Evolutionary conservation across 345 rosid genomes (phyloP).

Genomic region (Hibiscus trionum): DNA sequence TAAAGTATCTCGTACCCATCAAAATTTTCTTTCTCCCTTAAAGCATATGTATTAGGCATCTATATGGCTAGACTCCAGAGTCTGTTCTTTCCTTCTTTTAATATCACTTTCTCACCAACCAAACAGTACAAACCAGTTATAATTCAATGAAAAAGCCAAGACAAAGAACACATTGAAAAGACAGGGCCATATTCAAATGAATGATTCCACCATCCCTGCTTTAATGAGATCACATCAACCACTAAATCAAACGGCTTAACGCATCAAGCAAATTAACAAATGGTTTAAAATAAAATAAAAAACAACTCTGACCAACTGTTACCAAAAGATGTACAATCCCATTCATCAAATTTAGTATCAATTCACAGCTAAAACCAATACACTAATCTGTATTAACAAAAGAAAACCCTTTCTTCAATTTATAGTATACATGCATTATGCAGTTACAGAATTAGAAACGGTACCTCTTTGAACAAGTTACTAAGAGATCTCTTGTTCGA

Average conservation of each 20-base stretch:
- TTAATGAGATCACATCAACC: background rate
- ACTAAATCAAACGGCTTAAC: background rate
- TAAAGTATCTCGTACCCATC: no score
- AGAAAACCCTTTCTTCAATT: background rate
- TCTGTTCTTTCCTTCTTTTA: background rate
- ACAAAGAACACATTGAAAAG: background rate
- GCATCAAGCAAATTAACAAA: no score
- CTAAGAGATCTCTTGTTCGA: constrained; percentile 31
- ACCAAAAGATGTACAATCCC: no score
- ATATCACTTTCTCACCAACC: background rate
- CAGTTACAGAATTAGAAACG: background rate
- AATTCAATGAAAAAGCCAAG: background rate
- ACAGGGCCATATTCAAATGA: no score
- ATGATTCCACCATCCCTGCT: no score
- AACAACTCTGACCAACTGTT: no score
- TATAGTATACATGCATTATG: background rate
- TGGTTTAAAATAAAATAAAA: no score
- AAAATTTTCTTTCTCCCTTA: no score
- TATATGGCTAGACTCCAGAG: no score
- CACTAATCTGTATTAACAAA: background rate
- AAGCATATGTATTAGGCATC: no score
- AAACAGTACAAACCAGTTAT: background rate
- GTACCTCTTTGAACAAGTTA: constrained; percentile 33
- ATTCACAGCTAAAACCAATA: background rate
- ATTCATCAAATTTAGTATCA: no score